Conservation (phyloP, 2,329 filamentous ascomycete genomes). For the Fusarium protoensiforme region DNA sequence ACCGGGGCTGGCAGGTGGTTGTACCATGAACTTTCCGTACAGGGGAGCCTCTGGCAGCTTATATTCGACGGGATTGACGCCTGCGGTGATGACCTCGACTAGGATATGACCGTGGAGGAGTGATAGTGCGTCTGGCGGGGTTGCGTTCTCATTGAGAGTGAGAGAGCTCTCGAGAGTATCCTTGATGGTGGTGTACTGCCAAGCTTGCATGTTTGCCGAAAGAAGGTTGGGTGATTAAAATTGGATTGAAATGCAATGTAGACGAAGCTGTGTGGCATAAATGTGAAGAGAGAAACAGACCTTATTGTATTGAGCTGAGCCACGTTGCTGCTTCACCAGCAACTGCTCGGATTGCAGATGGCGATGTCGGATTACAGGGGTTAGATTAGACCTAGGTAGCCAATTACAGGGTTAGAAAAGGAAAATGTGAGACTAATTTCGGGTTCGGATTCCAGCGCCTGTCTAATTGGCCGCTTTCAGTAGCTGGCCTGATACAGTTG, state of each 20-base stretch:
- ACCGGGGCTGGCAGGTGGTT: neutral
- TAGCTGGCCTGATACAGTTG: no score
- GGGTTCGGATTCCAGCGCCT: neutral
- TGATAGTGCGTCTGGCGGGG: neutral
- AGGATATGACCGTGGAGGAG: neutral
- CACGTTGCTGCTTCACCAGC: no score
- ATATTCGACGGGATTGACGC: neutral
- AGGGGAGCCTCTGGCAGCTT: neutral
- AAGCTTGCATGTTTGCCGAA: neutral
- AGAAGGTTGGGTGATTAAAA: no score
- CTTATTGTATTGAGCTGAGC: neutral
- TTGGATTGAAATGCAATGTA: no score
- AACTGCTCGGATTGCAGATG: neutral
- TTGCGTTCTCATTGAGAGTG: slow-evolving; percentile 1
- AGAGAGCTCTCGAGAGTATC: neutral
- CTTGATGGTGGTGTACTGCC: slow-evolving; percentile 5
- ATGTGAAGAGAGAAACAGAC: neutral
- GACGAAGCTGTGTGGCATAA: neutral
- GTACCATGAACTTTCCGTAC: neutral
- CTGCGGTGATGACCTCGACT: neutral
- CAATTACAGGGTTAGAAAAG: no score
- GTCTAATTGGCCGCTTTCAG: neutral
- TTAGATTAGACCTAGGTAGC: no score
- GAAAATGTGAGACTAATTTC: no score
- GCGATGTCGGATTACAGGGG: neutral